phyloP scores from a whole-genome alignment of 805 yeast species.

The Nakazawaea molendinolei region DNA sequence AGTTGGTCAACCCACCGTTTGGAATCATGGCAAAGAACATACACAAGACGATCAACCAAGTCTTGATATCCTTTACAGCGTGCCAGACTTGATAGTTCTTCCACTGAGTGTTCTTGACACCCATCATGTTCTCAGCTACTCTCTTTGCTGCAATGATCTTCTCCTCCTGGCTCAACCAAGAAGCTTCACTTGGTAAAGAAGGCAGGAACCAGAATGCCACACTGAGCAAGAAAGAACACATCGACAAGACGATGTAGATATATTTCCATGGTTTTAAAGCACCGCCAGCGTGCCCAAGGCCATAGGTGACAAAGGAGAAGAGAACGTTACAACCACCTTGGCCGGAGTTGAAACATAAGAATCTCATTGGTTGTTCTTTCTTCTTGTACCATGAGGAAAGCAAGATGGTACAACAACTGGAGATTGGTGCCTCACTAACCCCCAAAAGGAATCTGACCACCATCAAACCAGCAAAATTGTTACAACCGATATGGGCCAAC shows the following conservation, averaged over 20 bases:
- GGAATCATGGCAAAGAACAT: conserved; percentile 23
- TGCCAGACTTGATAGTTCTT: conserved; percentile 19
- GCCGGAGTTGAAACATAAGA: conserved; percentile 19
- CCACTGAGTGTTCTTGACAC: conserved; percentile 23
- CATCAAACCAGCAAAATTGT: conserved; percentile 27
- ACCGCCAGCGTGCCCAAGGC: conserved; percentile 24
- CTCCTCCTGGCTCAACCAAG: conserved; percentile 22
- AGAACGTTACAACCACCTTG: conserved; percentile 26
- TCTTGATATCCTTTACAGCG: conserved; percentile 18
- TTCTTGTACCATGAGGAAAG: conserved; percentile 25
- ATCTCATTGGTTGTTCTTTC: conserved; percentile 27
- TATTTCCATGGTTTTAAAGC: conserved; percentile 16
- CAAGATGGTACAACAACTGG: conserved; percentile 25
- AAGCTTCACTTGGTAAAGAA: conserved; percentile 21
- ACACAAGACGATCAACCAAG: conserved; percentile 17
- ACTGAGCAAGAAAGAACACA: conserved; percentile 19
- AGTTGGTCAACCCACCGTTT: conserved; percentile 24
- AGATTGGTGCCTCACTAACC: conserved; percentile 28
- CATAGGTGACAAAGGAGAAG: conserved; percentile 21
- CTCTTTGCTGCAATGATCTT: conserved; percentile 20
- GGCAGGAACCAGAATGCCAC: conserved; percentile 20
- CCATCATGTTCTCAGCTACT: conserved; percentile 23
- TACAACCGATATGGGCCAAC: conserved; percentile 27
- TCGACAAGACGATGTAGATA: conserved; percentile 21
- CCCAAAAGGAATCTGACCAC: conserved; percentile 30